phyloP scores from a whole-genome alignment of 257 asterid genomes.

The Thymus mandschuricus region DNA sequence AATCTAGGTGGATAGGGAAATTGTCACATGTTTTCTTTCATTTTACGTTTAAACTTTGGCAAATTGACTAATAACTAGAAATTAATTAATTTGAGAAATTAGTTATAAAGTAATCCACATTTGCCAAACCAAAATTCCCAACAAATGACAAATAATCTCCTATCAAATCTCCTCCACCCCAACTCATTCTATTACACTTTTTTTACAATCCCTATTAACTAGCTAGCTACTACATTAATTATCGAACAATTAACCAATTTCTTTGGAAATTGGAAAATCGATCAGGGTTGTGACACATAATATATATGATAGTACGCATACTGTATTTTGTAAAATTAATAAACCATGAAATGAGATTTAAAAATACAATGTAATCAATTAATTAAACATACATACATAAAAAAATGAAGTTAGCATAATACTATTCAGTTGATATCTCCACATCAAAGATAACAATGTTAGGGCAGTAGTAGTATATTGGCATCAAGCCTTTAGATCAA shows the following conservation, averaged over 20 bases:
- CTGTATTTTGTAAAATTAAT: neutral
- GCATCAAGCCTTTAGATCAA: conserved; percentile 36
- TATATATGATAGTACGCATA: too few species aligned
- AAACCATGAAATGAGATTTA: too few species aligned
- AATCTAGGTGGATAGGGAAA: conserved; percentile 13
- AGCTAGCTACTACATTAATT: neutral
- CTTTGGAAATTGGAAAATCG: neutral
- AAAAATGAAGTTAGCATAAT: neutral
- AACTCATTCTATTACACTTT: conserved; percentile 31
- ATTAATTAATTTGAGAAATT: conserved; percentile 34
- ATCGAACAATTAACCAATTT: neutral
- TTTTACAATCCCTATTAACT: neutral
- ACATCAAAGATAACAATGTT: conserved; percentile 42
- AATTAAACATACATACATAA: neutral
- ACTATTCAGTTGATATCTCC: conserved; percentile 39
- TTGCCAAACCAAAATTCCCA: conserved; percentile 44
- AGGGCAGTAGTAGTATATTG: conserved; percentile 36
- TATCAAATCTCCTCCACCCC: conserved; percentile 31
- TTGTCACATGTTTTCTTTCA: conserved; percentile 29
- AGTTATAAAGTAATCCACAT: conserved; percentile 36
- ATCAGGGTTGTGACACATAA: too few species aligned
- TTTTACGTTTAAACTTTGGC: conserved; percentile 29
- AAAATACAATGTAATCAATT: neutral
- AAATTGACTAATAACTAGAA: conserved; percentile 40
- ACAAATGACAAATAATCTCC: conserved; percentile 35